Conservation (phyloP, 192 early-diverging fungal genomes). For the Gryganskiella cystojenkinii region DNA sequence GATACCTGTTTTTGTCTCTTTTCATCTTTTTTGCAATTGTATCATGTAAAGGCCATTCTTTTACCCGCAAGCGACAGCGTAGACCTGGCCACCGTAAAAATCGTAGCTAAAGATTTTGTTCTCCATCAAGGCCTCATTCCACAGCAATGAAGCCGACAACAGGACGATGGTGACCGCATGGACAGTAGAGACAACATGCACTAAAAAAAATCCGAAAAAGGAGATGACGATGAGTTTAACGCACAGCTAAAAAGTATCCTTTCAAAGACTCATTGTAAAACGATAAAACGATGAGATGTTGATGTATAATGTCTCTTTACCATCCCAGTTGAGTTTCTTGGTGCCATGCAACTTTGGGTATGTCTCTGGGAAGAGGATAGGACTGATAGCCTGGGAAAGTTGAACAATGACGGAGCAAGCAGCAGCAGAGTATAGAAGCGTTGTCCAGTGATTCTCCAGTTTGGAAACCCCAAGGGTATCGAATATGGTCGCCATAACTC, state of each 20-base stretch:
- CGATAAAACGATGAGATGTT: not conserved
- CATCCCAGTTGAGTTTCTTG: constrained; percentile 63
- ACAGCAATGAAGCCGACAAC: constrained; percentile 75
- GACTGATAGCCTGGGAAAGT: constrained; percentile 70
- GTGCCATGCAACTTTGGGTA: constrained; percentile 68
- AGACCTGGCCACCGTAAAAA: constrained; percentile 74
- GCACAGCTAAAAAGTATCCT: not conserved
- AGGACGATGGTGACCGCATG: constrained; percentile 77
- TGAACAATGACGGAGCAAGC: constrained; percentile 66
- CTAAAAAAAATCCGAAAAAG: not conserved
- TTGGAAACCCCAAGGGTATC: constrained; percentile 64
- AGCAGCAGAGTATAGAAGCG: constrained; percentile 58
- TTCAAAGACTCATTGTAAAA: not conserved
- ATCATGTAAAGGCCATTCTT: not conserved
- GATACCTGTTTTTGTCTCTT: not conserved
- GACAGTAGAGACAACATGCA: constrained; percentile 85
- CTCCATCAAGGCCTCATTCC: constrained; percentile 66
- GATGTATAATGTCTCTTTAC: constrained; percentile 12
- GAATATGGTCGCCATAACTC: constrained; percentile 50
- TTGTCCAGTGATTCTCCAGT: constrained; percentile 74
- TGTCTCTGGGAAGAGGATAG: constrained; percentile 72
- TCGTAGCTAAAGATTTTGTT: constrained; percentile 83
- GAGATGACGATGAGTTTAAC: not conserved
- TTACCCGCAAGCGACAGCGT: constrained; percentile 88
- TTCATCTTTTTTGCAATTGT: constrained; percentile 2